Percentiles rank a stretch among this genome's conserved stretches.
Conservation (phyloP, 2,329 filamentous ascomycete genomes). For the Penicillium italicum region DNA sequence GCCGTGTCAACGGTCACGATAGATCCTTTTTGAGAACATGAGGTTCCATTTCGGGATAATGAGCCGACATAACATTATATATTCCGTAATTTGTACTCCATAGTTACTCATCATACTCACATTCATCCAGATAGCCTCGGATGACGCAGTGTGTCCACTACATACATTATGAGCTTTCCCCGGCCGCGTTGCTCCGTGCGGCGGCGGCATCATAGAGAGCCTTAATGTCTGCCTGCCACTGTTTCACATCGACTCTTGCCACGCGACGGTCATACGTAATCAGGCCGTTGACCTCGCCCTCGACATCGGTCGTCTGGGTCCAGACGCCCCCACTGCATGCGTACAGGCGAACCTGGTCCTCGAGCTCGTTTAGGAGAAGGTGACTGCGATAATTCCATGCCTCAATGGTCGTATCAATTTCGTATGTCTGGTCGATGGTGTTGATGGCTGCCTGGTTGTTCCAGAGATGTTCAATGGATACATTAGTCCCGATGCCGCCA, state of each 20-base stretch:
- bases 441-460: constrained; percentile 58
- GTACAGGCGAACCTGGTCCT: constrained; percentile 51
- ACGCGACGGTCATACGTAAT: constrained; percentile 65
- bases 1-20: background rate
- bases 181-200: constrained; percentile 15
- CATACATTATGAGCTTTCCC: background rate
- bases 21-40: background rate
- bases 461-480: constrained; percentile 63
- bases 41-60: background rate
- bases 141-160: background rate
- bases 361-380: constrained; percentile 47
- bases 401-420: constrained; percentile 56
- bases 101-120: background rate
- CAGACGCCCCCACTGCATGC: constrained; percentile 66
- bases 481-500: constrained; percentile 64
- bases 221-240: constrained; percentile 61
- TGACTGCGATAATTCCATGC: constrained; percentile 66
- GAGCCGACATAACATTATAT: background rate
- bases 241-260: constrained; percentile 50
- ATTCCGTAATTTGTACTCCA: too few relatives aligned
- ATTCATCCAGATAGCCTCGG: background rate
- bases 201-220: constrained; percentile 57
- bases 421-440: constrained; percentile 64
- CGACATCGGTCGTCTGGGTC: constrained; percentile 72
- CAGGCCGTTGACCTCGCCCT: constrained; percentile 70